Conservation (phyloP, 78 protist species). For the Dictyostelium capitatum region DNA sequence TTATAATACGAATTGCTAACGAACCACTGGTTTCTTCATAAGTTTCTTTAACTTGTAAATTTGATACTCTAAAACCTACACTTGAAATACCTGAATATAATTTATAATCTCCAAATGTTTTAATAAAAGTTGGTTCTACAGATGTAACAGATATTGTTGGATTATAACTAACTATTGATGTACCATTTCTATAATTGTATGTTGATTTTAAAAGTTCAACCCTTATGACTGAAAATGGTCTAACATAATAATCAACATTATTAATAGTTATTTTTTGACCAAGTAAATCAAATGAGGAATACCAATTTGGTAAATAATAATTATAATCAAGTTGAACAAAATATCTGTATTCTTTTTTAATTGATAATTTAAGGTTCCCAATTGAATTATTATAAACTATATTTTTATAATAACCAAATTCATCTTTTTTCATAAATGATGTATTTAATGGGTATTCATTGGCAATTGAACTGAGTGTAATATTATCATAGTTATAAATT, state of each 20-base stretch:
- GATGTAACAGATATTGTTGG: not conserved
- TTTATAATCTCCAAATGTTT: no score
- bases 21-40: not conserved
- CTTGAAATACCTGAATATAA: no score
- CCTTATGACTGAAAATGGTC: not conserved
- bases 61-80: no score
- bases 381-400: no score
- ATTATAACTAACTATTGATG: not conserved
- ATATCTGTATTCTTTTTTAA: not conserved
- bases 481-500: not conserved
- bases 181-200: not conserved
- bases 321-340: no score
- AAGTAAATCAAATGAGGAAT: not conserved
- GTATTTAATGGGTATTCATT: no score
- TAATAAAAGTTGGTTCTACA: no score
- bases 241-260: not conserved
- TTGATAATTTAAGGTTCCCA: no score
- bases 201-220: not conserved
- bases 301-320: no score
- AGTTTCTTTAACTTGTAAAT: not conserved
- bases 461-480: not conserved
- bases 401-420: no score
- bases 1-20: no score
- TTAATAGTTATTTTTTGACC: not conserved
- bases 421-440: not conserved